Evolutionary conservation across 306 rosid species (phyloP), one percentile per base, ranked within the genome.

Genomic region (Dalbergia cochinchinensis): DNA sequence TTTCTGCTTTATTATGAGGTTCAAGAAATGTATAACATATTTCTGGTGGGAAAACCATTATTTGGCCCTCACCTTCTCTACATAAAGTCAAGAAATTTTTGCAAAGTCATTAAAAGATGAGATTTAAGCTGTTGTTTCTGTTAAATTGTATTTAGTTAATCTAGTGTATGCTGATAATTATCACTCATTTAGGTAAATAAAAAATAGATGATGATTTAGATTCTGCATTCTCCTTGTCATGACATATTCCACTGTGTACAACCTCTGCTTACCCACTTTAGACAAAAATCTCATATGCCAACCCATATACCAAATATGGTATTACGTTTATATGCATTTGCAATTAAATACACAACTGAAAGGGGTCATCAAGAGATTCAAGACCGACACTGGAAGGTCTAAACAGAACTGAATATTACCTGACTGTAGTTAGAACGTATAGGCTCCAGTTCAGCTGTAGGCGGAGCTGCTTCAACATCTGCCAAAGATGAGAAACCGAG

Each of bases 401-500:
- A 59, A 26, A 64, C 60, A 37, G 11, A 78, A 71, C 65, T 53
- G 71, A 71, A 73, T 59, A 79, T 10, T 81, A 95, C 99, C 94
- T 92, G 99, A 75, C 88, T 89, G 84, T 95, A 93, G 85, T 95
- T 50, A 73, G 99, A 85, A 35, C 99, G 97, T 53, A 91, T 93
- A 65, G 99, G 99, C 87, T 95, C 99, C 65, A 95, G 90, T 85
- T 95, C 99, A 68, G 99, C 99, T 15, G 99, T 95, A 39, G 99
- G 99, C 2, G 99, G 98, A 80, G 99, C 97, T 41, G 94, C 97
- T 91, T 95, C 99, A 80, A 93, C 83, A 54, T 95, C 99, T 35
- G 89, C 88, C 84, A 95, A 86, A 37, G 98, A 93, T 3, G 89
- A 53, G 83, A 81, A 95, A 55, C 97, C 92, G 88, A 95, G 98